phyloP scores from a whole-genome alignment of 306 rosid species.

The Medicago lupulina region DNA sequence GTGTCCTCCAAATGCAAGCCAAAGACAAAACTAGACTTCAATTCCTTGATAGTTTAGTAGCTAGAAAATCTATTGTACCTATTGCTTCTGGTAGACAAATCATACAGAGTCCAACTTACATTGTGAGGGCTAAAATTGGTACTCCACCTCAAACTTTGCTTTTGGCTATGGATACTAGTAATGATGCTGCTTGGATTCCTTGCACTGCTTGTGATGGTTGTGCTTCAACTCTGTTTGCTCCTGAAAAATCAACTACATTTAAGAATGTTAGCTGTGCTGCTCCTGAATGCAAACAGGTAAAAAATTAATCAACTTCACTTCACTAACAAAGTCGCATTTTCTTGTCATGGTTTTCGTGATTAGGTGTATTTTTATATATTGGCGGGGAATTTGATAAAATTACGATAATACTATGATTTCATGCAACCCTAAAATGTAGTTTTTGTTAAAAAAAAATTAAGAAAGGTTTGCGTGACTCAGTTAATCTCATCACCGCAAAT shows the following conservation, averaged over 20 bases:
- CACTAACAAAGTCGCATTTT: not conserved
- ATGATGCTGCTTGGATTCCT: constrained; percentile 93
- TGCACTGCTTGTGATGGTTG: constrained; percentile 85
- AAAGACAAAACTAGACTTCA: constrained; percentile 72
- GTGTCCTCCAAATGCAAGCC: constrained; percentile 63
- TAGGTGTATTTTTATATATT: not conserved
- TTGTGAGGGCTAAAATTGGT: constrained; percentile 74
- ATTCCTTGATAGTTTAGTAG: constrained; percentile 62
- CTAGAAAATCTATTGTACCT: constrained; percentile 67
- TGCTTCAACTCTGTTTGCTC: constrained; percentile 58
- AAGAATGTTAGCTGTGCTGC: constrained; percentile 57
- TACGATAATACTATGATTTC: not conserved
- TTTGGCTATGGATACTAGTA: constrained; percentile 86
- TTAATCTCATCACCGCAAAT: not conserved
- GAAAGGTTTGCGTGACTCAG: not conserved
- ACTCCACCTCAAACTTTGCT: constrained; percentile 83
- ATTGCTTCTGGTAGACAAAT: constrained; percentile 91
- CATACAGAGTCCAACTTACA: constrained; percentile 79
- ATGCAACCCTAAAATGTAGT: not conserved
- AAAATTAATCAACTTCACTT: not conserved
- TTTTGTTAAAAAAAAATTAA: not conserved
- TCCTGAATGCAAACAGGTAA: constrained; percentile 81
- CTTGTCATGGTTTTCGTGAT: not conserved
- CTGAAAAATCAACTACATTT: constrained; percentile 70
- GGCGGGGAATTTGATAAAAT: not conserved